Evolutionary conservation across 331 rosid genomes (phyloP), one percentile per base, ranked within the genome.

Genomic region (Saraca asoca): DNA sequence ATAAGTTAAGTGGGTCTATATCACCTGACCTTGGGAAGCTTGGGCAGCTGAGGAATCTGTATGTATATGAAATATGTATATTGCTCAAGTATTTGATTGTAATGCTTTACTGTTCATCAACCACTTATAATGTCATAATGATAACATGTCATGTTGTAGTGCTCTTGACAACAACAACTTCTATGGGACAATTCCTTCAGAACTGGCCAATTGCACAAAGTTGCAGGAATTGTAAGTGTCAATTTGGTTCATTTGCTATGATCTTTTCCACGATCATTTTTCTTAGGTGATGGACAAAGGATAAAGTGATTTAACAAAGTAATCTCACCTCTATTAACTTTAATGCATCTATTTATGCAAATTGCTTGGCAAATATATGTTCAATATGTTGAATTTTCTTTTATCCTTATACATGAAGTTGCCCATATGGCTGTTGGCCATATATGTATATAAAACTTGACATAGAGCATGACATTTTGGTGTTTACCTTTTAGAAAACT

Each of bases 21-120:
- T 71, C 96, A 56, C 82, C 97, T 71, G 95, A 86, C 76, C 91
- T 94, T 48, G 96, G 97, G 82, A 94, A 82, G 88, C 88, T 94
- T 14, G 97, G 82, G 49, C 91, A 75, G 46, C 76, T 94, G 78
- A 86, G 61, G 74, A 65, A 88, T 81, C 84, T 94, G 99, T 94
- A 90, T 63, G 97, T 85, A 62, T 58, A 75, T 69, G 57, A 38
- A 56, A 61, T 62, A 43, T 62, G n/a, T 29, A 20, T 67, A 58
- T 69, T 57, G 14, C 58, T 58, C 2, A 37, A 53, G 65, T 72
- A 57, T 66, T 51, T 43, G 57, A 62, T 58, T 29, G 31, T 55
- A 8, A 64, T 75, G 42, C 31, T 52, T 55, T 29, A 46, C 64
- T 63, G 33, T 34, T 58, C 62, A 19, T 64, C 31, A 42, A 11